Base-by-base conservation (phyloP, 768 basidiomycete genomes). In the Lyophyllum semitale region DNA sequence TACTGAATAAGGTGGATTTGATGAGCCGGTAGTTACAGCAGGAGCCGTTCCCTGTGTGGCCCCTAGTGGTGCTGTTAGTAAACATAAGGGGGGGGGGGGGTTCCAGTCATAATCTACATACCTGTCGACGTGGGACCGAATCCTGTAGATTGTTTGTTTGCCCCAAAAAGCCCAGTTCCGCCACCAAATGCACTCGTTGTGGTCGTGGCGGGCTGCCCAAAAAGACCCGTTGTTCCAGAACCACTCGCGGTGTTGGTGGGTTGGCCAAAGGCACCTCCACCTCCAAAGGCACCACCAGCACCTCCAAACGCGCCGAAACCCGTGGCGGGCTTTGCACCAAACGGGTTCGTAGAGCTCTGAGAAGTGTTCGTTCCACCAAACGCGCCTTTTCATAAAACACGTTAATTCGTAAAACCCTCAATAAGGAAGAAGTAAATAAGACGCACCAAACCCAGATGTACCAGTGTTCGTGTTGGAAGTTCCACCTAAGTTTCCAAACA, bases 241-340 rank as follows among this genome's bases (percentile, higher is more conserved):
- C 72, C 67, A 35, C 64, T 59, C 3, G 71, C 69, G 44, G 61
- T 59, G 45, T 66, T 69, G 23, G 67, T 69, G 20, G 70, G 66
- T 57, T 74, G 73, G 37, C 83, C 79, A 62, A 85, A 81, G 26
- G 79, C 63, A 59, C 76, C 75, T 41, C 75, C 70, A n/a, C 76
- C 69, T 52, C 84, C 80, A 69, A 85, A 81, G 33, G 79, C 65
- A 62, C 75, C 72, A 26, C 73, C 70, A 29, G 77, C 70, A 51
- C 84, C 70, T 53, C 84, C 80, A 68, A 91, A 91, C 55, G 87
- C 81, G 63, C 91, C 88, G 70, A 94, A 93, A 12, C 88, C 90
- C 11, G 84, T 75, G 4, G 85, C 67, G 37, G 89, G 88, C 65
- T 93, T 92, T 27, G 85, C 79, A 33, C 86, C 87, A 57, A 92